These are phyloP conservation scores for Nicotiana attenuata DNA, from an alignment of 257 asterid genomes.

Conservation along the genomic window DNA sequence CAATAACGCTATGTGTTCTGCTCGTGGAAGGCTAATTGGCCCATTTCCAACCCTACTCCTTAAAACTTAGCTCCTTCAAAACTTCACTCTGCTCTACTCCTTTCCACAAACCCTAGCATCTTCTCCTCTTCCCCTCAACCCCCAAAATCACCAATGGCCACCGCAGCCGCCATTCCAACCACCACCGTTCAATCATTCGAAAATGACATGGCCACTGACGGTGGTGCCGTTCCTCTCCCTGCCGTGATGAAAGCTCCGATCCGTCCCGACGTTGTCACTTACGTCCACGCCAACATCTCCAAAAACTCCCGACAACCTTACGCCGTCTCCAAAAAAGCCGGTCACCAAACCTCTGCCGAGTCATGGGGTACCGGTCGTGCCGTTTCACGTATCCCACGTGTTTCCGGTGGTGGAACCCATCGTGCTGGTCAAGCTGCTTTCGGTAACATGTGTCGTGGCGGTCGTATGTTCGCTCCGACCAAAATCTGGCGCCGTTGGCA, in stretches of 20 bases:
- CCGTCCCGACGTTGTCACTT: constrained; percentile 61
- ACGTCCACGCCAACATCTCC: constrained; percentile 58
- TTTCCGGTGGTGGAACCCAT: constrained; percentile 90
- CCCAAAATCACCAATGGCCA: constrained; percentile 25
- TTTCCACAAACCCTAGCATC: constrained; percentile 26
- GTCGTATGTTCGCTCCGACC: constrained; percentile 82
- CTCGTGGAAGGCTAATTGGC: constrained; percentile 43
- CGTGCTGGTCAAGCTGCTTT: constrained; percentile 91
- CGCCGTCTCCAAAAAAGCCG: constrained; percentile 71
- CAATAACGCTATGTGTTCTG: neutral
- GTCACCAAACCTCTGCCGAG: constrained; percentile 93
- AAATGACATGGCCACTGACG: constrained; percentile 60
- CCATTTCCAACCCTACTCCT: neutral
- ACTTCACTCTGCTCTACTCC: too few species aligned
- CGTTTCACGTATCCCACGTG: constrained; percentile 91
- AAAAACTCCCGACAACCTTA: constrained; percentile 65
- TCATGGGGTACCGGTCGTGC: constrained; percentile 98
- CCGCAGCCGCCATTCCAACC: constrained; percentile 76
- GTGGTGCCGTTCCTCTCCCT: constrained; percentile 41
- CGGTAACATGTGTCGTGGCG: constrained; percentile 97
- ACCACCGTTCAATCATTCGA: constrained; percentile 56
- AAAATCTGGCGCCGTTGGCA: constrained; percentile 82
- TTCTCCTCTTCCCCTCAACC: neutral
- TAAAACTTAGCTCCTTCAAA: too few species aligned
- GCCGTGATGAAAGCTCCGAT: constrained; percentile 68